Base-by-base conservation (phyloP, 2,329 filamentous ascomycete species). In the Beauveria asiatica region DNA sequence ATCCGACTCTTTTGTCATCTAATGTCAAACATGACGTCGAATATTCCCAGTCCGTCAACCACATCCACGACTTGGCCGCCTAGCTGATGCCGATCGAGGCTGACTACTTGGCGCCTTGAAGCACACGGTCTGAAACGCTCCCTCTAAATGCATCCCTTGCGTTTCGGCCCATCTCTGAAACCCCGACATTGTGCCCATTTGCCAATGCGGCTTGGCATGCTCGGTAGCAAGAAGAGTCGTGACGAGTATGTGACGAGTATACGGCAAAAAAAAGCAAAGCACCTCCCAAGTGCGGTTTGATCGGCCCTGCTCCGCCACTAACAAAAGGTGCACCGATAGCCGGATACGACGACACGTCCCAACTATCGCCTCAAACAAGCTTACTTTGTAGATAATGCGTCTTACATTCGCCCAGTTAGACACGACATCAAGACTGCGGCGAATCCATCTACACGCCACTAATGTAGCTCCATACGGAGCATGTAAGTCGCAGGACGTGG, bases 101-200 rank as follows among this genome's bases (percentile, higher is more conserved):
- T 37, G 33, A 37, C 23, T 23, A 53, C 37, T 25, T 27, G 52
- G 25, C 41, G 17, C 39, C 17, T 42, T 25, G 41, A 46, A 45
- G 27, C 19, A 57, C 33, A 11, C 3, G 10, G 44, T 21, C 46
- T 58, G 55, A 58, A 58, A 58, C 55, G 46, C 45, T 17, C 16
- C 37, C 45, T 16, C 23, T 46, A 57, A 57, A 56, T 25, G 27
- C 55, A 42, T 50, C 46, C 45, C 55, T 58, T 50, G 46, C 46
- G 55, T 58, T 50, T 58, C 55, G 55, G 55, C 55, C 45, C 55
- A 58, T 50, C 55, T 51, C 46, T 58, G 55, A 58, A 58, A 58
- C 55, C 23, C 33, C 5, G 10, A 37, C 33, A 37, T 16, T 37
- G 33, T 16, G 13, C 33, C 37, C 19, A 30, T 17, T 16, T 21